Conservation (phyloP, 768 basidiomycete species). For the Psilocybe cyanescens region DNA sequence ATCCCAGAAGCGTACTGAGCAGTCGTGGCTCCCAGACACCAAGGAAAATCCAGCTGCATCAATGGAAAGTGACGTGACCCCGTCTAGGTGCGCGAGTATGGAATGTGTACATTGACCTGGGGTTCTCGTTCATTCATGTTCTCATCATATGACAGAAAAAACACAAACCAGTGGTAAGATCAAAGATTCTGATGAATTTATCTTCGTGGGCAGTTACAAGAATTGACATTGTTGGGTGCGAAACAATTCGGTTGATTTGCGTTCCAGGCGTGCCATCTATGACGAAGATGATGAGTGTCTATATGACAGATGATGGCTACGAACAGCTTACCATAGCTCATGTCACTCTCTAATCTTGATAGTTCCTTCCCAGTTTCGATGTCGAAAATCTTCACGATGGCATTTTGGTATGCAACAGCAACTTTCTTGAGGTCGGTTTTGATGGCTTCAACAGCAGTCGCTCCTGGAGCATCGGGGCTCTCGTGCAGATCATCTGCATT, state of each 20-base stretch:
- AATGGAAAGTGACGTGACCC: conserved; percentile 89
- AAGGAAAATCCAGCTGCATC: conserved; percentile 87
- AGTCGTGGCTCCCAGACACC: conserved; percentile 91
- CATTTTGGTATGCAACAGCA: conserved; percentile 89
- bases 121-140: conserved; percentile 7
- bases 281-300: conserved; percentile 6
- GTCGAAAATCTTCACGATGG: conserved; percentile 89
- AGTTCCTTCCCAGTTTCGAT: conserved; percentile 86
- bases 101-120: conserved; percentile 87
- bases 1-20: conserved; percentile 95
- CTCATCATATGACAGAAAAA: neutral
- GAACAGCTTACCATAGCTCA: conserved; percentile 52
- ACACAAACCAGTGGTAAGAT: conserved; percentile 74
- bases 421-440: conserved; percentile 85
- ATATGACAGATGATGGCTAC: neutral
- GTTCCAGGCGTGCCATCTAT: conserved; percentile 75
- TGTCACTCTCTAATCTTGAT: conserved; percentile 60
- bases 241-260: conserved; percentile 85
- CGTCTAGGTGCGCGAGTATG: conserved; percentile 89
- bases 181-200: conserved; percentile 90
- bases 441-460: conserved; percentile 84
- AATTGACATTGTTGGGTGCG: conserved; percentile 89
- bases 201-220: conserved; percentile 94
- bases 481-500: conserved; percentile 50
- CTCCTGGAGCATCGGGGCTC: conserved; percentile 61